Evolutionary conservation across 306 rosid genomes (phyloP), one percentile per base, ranked within the genome.

Genomic region (Trifolium repens): DNA sequence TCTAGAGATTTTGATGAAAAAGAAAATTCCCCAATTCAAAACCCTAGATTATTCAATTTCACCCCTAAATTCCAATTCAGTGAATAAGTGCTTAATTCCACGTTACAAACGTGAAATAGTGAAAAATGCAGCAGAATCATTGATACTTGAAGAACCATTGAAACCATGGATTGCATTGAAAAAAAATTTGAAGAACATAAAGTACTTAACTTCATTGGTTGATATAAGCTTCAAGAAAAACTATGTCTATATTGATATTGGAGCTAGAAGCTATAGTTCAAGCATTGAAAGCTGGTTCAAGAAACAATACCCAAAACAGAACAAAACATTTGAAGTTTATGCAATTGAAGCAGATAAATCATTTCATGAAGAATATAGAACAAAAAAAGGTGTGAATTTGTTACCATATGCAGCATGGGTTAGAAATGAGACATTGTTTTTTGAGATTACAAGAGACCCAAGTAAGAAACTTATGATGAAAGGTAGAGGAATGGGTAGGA

Each of bases 341-440:
- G 89, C 90, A 59, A 84, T 87, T 62, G 90, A 88, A 47, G 90
- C 89, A 4, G 90, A 90, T 19, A 82, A 78, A 54, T 15, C 78
- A 0, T 90, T 84, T 77, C 92, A 88, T 47, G 82, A 61, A 61
- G 87, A 86, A 79, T 87, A 87, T 2, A 80, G 42, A 30, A 27
- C 13, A 7, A 86, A 67, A 37, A 77, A 81, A 69, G 85, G 81
- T 46, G 83, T 90, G 0, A 78, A 30, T 13, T 77, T 84, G 58
- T 77, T 90, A 67, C 96, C 92, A 24, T 86, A 73, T 63, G 90
- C 88, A 11, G 96, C 90, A 0, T 90, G 92, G 96, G 85, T 90
- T 64, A 84, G 89, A 80, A 88, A 86, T 71, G 90, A 88, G 82
- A 86, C 96, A 1, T 44, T 90, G 80, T 88, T 90, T 76, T 90